A percentile compares a stretch with the other conserved stretches of the same genome.
Evolutionary conservation across 2,329 filamentous ascomycete genomes (phyloP).

Genomic region (Aspergillus pseudonomiae): DNA sequence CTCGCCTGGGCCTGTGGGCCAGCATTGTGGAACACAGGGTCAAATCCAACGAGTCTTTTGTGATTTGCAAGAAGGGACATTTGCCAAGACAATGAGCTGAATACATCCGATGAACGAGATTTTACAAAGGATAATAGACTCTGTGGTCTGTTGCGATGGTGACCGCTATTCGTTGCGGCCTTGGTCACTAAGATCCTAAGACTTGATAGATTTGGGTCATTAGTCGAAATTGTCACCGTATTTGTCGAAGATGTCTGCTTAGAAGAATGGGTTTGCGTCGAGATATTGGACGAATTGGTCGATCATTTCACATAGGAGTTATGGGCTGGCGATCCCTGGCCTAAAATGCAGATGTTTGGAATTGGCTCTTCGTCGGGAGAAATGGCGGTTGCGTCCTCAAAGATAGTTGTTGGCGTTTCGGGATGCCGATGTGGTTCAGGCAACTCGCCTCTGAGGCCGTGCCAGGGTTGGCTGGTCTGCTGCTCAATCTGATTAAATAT

Average conservation of each 20-base stretch:
- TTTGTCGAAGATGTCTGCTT: constrained; percentile 50
- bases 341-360: constrained; percentile 86
- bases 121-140: constrained; percentile 76
- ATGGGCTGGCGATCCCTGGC: constrained; percentile 63
- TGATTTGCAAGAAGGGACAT: constrained; percentile 74
- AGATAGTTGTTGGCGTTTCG: constrained; percentile 92
- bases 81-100: constrained; percentile 73
- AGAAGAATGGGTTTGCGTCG: constrained; percentile 72
- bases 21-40: constrained; percentile 64
- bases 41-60: constrained; percentile 75
- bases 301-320: constrained; percentile 62
- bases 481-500: constrained; percentile 65
- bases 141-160: constrained; percentile 61
- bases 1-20: constrained; percentile 38
- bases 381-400: constrained; percentile 85
- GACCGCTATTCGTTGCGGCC: constrained; percentile 83
- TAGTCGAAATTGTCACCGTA: constrained; percentile 51
- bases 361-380: constrained; percentile 78
- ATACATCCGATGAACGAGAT: constrained; percentile 72
- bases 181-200: constrained; percentile 80
- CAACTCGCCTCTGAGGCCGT: constrained; percentile 30
- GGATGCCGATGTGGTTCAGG: constrained; percentile 52
- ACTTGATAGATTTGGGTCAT: constrained; percentile 76
- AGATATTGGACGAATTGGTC: constrained; percentile 76
- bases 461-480: constrained; percentile 51